Conservation (phyloP, 179 eudicot species). For the Actinidia arguta region DNA sequence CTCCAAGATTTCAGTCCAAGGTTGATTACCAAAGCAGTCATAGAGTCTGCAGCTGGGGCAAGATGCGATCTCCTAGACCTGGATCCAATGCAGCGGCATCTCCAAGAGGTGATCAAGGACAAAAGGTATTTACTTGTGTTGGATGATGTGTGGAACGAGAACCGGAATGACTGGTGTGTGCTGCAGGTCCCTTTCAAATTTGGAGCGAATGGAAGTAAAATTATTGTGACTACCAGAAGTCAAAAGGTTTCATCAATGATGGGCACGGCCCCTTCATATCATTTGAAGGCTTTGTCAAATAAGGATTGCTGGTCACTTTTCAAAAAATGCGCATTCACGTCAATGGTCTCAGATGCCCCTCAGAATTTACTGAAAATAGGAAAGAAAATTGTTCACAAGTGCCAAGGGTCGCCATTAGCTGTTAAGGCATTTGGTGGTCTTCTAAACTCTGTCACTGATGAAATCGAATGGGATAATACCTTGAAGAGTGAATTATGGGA, state of each 20-base stretch:
- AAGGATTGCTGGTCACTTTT: constrained; percentile 6
- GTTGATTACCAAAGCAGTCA: background rate
- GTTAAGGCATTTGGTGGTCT: background rate
- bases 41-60: background rate
- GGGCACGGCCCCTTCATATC: constrained; percentile 1
- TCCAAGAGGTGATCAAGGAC: background rate
- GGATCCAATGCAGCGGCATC: constrained; percentile 5
- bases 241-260: background rate
- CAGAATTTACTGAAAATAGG: background rate
- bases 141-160: constrained; percentile 12
- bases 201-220: constrained; percentile 8
- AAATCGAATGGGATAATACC: constrained; percentile 7
- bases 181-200: background rate
- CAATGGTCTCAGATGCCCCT: background rate
- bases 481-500: constrained; percentile 1
- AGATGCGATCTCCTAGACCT: background rate
- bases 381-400: constrained; percentile 1
- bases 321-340: background rate
- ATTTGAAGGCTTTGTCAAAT: constrained; percentile 3
- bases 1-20: constrained; percentile 2
- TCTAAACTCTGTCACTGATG: background rate
- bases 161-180: background rate
- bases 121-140: constrained; percentile 4
- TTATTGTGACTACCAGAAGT: constrained; percentile 7
- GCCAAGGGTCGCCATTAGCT: constrained; percentile 2